Base-by-base conservation (phyloP, 2,329 filamentous ascomycete genomes). In the Hymenoscyphus scutula region DNA sequence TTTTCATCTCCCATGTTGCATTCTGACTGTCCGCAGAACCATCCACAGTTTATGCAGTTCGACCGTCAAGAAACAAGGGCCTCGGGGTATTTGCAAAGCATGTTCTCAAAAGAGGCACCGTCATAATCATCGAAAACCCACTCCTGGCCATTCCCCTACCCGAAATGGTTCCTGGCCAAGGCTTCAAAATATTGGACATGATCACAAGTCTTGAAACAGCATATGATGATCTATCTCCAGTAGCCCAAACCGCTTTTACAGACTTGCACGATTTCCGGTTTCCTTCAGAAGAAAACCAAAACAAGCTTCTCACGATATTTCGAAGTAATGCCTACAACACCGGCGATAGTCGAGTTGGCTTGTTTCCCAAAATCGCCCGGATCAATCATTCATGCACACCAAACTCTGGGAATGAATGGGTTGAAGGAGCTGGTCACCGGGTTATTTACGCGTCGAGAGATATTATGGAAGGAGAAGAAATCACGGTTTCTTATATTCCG, bases 21-120 rank as follows among this genome's bases (percentile, higher is more conserved):
- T 3, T 23, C 10, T 51, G n/a, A 51, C 8, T 51, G 5, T 8
- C n/a, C 11, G 23, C 11, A 51, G 45, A 15, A 11, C 45, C 19
- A 13, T 25, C 25, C 45, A 51, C 53, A 58, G 45, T 63, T 17
- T 68, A 68, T 54, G 71, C 73, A 25, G 63, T 77, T 58, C 70
- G 67, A 27, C 64, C 66, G 4, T 68, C 75, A 5, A 69, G 74
- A 0, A 71, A 71, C 41, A 79, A 78, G 66, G 79, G 78, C 23
- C 74, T 77, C 32, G 79, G 78, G 56, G 74, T 77, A 59, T 74
- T 80, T 62, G 78, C 78, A 0, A 65, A 70, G 3, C 62, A 65
- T 8, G n/a, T 56, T 23, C 75, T 81, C 53, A 60, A 71, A 34
- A 69, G 67, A 25, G 77, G 78, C 13, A 76, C 75, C 1, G 74